phyloP scores from a whole-genome alignment of 371 early-diverging fungal genomes.

The Mortierella polycephala region DNA sequence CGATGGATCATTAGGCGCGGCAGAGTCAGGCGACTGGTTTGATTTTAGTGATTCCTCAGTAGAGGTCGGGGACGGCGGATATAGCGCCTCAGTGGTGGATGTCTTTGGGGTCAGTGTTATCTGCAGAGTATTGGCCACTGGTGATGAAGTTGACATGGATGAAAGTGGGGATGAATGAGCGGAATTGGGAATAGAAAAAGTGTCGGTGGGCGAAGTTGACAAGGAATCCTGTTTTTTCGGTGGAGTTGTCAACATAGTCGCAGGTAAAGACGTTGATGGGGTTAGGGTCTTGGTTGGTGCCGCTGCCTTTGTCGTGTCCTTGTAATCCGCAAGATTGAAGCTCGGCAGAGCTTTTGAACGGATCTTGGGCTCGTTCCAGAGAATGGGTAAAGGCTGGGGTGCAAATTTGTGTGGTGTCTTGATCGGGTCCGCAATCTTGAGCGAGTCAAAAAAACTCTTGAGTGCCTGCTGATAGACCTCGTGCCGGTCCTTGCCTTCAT shows the following conservation, averaged over 20 bases:
- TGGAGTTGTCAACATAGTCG: neutral
- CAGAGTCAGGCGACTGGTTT: too few relatives aligned
- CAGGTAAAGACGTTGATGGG: neutral
- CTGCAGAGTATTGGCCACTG: too few relatives aligned
- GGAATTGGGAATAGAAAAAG: conserved; percentile 23
- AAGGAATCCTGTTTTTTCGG: conserved; percentile 17
- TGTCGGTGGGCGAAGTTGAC: conserved; percentile 24
- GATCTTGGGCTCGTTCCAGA: conserved; percentile 52
- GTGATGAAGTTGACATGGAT: conserved; percentile 6
- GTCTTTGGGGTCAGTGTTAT: too few relatives aligned
- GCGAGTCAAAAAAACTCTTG: conserved; percentile 44
- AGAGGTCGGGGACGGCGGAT: too few relatives aligned
- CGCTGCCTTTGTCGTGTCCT: conserved; percentile 14
- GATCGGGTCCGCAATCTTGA: conserved; percentile 51
- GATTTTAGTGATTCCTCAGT: too few relatives aligned
- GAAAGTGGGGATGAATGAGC: conserved; percentile 28
- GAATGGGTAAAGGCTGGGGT: conserved; percentile 46
- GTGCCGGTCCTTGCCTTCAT: conserved; percentile 8
- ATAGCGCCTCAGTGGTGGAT: too few relatives aligned
- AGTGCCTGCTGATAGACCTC: conserved; percentile 40
- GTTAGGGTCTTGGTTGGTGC: neutral
- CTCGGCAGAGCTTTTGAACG: conserved; percentile 27
- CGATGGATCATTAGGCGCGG: neutral
- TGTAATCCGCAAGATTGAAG: conserved; percentile 41
- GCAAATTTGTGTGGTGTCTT: conserved; percentile 53